Percentiles rank a stretch among this genome's conserved stretches.
phyloP scores from a whole-genome alignment of 257 asterid species.

The Gynochthodes officinalis region DNA sequence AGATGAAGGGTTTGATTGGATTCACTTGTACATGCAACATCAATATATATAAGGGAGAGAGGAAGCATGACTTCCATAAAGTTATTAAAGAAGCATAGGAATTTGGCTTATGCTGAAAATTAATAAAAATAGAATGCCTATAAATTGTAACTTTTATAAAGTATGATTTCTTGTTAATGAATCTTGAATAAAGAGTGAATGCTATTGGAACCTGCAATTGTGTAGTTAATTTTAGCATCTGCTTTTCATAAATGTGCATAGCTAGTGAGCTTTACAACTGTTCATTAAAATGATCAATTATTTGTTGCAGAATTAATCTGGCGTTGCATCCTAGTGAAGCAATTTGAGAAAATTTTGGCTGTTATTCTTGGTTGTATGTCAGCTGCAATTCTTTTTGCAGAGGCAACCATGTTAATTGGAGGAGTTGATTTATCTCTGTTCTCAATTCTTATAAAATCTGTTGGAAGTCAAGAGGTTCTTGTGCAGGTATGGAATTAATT shows the following conservation, averaged over 20 bases:
- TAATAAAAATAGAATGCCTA: neutral
- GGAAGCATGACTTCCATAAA: neutral
- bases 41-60: too few species aligned
- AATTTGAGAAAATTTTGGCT: constrained; percentile 64
- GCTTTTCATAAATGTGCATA: neutral
- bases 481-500: constrained; percentile 64
- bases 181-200: too few species aligned
- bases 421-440: constrained; percentile 96
- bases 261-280: neutral
- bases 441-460: constrained; percentile 87
- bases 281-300: neutral
- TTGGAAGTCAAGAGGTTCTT: constrained; percentile 80
- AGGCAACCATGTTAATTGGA: constrained; percentile 90
- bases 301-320: constrained; percentile 69
- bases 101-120: neutral
- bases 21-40: neutral
- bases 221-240: neutral
- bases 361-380: constrained; percentile 94
- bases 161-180: neutral
- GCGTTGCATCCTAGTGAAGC: constrained; percentile 84
- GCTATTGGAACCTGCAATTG: neutral
- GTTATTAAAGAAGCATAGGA: neutral
- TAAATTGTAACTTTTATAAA: neutral
- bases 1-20: too few species aligned
- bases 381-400: constrained; percentile 87